Evolutionary conservation across 2,329 filamentous ascomycete genomes (phyloP).

Genomic region (Alternaria solani): DNA sequence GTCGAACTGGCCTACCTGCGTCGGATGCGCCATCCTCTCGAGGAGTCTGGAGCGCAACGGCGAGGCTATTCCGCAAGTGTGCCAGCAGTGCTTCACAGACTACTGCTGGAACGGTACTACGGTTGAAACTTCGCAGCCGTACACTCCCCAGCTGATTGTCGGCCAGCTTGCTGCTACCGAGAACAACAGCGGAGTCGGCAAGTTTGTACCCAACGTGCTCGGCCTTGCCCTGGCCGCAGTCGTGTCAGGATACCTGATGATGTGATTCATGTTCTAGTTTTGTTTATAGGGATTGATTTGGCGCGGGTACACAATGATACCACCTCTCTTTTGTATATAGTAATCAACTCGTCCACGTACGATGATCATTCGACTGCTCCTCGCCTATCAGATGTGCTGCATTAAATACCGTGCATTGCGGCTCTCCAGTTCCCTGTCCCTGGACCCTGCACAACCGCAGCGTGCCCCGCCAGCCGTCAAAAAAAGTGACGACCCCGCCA

Average conservation of each 20-base stretch:
- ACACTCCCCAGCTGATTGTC: constrained; percentile 37
- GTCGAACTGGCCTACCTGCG: constrained; percentile 77
- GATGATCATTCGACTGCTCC: not conserved
- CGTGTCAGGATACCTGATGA: constrained; percentile 25
- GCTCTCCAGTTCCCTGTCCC: constrained; percentile 15
- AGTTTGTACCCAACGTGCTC: constrained; percentile 34
- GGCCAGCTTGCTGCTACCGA: constrained; percentile 22
- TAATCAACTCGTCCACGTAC: constrained; percentile 3
- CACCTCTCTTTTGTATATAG: constrained; percentile 9
- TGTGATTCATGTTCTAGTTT: constrained; percentile 15
- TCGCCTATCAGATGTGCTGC: constrained; percentile 12
- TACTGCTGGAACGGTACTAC: constrained; percentile 96
- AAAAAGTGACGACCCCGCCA: constrained; percentile 31
- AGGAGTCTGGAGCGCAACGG: constrained; percentile 77
- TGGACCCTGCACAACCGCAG: constrained; percentile 17
- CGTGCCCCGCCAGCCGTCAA: constrained; percentile 20
- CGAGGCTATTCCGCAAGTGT: constrained; percentile 73
- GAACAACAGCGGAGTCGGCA: constrained; percentile 32
- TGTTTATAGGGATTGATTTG: constrained; percentile 6
- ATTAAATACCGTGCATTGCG: constrained; percentile 14
- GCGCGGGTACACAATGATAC: constrained; percentile 11
- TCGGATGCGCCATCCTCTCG: constrained; percentile 85
- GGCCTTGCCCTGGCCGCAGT: constrained; percentile 28
- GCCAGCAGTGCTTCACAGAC: constrained; percentile 74
- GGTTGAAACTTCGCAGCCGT: constrained; percentile 41